phyloP scores from a whole-genome alignment of 768 basidiomycete genomes.

The Russula sp. region DNA sequence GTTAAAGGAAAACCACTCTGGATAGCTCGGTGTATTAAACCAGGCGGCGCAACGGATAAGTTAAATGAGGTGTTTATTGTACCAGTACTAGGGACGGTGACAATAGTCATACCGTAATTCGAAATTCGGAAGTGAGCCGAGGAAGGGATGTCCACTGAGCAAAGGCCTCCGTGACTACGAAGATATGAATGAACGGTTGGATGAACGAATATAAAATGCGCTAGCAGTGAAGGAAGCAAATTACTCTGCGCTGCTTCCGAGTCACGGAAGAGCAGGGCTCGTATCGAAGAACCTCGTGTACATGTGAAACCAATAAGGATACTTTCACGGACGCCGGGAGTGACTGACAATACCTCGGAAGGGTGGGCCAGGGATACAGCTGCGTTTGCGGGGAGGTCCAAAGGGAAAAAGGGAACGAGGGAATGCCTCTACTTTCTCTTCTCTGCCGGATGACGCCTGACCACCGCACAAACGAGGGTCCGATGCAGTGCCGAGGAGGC shows the following conservation, averaged over 20 bases:
- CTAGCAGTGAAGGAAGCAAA: slow-evolving; percentile 27
- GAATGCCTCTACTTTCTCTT: neutral
- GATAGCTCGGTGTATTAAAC: neutral
- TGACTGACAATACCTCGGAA: neutral
- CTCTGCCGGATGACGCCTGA: neutral
- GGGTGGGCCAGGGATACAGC: neutral
- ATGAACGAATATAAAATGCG: neutral
- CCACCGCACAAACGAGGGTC: neutral
- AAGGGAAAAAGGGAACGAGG: neutral
- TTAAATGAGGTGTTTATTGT: neutral
- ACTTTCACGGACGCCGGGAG: neutral
- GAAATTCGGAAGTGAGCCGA: slow-evolving; percentile 37
- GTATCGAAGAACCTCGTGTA: neutral
- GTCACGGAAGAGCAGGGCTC: neutral
- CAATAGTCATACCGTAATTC: slow-evolving; percentile 26
- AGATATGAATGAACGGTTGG: slow-evolving; percentile 26
- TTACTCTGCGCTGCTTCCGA: neutral
- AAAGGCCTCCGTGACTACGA: slow-evolving; percentile 34
- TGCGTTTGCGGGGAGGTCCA: neutral
- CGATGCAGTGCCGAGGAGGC: neutral
- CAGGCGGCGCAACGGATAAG: neutral
- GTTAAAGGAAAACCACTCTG: neutral
- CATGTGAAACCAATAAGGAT: neutral
- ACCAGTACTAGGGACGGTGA: neutral
- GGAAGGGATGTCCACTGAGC: slow-evolving; percentile 31